Conservation (phyloP, 169 alveolate species). For the Neospora caninum region DNA sequence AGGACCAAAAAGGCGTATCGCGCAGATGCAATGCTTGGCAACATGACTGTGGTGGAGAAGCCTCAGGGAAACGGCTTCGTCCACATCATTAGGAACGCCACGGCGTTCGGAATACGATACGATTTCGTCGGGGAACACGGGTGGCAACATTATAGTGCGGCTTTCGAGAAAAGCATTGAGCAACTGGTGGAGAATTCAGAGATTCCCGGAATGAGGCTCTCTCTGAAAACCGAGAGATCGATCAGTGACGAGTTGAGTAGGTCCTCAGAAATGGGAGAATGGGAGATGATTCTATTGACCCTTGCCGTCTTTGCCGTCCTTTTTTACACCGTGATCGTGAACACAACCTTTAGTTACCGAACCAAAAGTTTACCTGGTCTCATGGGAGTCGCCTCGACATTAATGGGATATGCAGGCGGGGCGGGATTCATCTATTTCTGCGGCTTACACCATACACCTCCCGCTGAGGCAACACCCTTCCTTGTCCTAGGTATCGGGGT, state of each 20-base stretch:
- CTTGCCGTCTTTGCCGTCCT: constrained; percentile 43
- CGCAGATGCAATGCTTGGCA: constrained; percentile 33
- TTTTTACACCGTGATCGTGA: constrained; percentile 31
- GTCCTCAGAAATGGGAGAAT: constrained; percentile 41
- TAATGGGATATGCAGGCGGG: constrained; percentile 75
- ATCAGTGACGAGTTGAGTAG: constrained; percentile 40
- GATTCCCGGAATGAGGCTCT: constrained; percentile 13
- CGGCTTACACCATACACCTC: constrained; percentile 74
- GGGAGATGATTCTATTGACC: constrained; percentile 26
- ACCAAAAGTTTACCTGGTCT: constrained; percentile 53
- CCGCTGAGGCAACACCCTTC: constrained; percentile 79
- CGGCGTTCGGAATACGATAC: constrained; percentile 49
- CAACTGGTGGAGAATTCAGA: background rate
- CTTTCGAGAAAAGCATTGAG: constrained; percentile 40
- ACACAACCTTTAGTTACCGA: constrained; percentile 40
- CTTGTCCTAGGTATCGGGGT: constrained; percentile 82
- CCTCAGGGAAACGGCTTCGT: constrained; percentile 5
- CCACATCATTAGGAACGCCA: constrained; percentile 11
- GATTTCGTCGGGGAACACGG: constrained; percentile 38
- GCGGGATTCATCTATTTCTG: constrained; percentile 75
- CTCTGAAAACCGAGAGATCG: constrained; percentile 33
- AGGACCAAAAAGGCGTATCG: constrained; percentile 38
- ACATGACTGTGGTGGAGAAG: constrained; percentile 29
- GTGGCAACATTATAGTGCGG: constrained; percentile 38
- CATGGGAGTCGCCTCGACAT: constrained; percentile 73